Conservation (phyloP, 148 eudicot genomes). For the Silene conica region DNA sequence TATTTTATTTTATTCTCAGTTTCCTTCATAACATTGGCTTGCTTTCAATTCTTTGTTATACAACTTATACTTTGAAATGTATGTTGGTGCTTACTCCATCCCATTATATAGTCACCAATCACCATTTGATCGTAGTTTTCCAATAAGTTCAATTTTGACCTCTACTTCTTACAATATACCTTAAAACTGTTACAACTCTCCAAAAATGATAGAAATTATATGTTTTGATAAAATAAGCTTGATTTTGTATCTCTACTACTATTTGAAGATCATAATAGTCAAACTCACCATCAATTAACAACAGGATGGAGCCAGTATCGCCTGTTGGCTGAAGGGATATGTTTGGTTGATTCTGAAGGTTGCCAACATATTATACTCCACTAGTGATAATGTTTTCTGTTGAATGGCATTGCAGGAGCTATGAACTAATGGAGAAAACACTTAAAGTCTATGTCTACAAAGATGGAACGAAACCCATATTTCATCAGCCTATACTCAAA, state of each 20-base stretch:
- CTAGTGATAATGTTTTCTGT: background rate
- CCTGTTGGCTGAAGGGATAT: background rate
- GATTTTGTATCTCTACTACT: background rate
- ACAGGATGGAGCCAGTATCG: background rate
- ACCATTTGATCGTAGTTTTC: background rate
- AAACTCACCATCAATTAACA: background rate
- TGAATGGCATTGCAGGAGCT: conserved; percentile 62
- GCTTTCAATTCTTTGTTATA: conserved; percentile 1
- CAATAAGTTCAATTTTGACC: background rate
- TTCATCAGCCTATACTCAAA: conserved; percentile 84
- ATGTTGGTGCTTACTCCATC: background rate
- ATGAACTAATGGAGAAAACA: conserved; percentile 75
- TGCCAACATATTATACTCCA: background rate
- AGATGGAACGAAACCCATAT: conserved; percentile 80
- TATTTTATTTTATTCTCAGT: background rate
- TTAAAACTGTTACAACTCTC: background rate
- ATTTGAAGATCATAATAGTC: background rate
- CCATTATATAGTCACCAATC: background rate
- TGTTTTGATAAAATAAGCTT: background rate
- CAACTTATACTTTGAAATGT: background rate
- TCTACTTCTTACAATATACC: background rate
- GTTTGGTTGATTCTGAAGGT: background rate
- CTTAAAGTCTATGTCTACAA: conserved; percentile 72
- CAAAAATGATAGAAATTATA: too few relatives aligned
- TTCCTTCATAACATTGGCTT: background rate